Evolutionary conservation across 2,329 filamentous ascomycete species (phyloP), one percentile per base, ranked within the genome.

Genomic region (Madurella mycetomatis): DNA sequence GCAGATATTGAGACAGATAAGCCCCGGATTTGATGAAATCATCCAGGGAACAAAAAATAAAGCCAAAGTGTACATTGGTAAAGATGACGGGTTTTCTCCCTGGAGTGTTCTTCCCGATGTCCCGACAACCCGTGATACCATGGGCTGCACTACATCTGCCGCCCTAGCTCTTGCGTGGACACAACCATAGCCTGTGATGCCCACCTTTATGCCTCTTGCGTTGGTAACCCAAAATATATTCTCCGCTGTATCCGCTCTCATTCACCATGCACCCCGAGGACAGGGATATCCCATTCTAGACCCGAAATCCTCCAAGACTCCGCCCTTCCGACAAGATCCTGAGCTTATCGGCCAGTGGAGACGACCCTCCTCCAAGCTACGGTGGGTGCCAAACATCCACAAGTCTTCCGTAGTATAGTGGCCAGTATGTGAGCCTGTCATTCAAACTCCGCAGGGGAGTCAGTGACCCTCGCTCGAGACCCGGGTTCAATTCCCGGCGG

Each of bases 391-490:
- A 37, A 7, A 50, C 50, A 47, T 30, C 42, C 40, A 50, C 39
- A 50, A n/a, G 9, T 56, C 37, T 53, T 52, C 45, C 37, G 49
- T 56, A 52, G 46, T 47, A 48, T 52, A 56, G 51, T 49, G 49
- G 47, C 53, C 39, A 49, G 42, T 56, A 43, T 53, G 45, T 52
- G 46, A 53, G 49, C 46, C 49, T 49, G 46, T 49, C 39, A 50
- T 37, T 16, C 39, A 12, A 34, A 15, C 47, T 41, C 5, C 15
- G 5, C 5, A 32, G 19, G n/a, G n/a, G 13, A 15, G 34, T 37
- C 9, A 7, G 25, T 31, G 16, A 17, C 43, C 46, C n/a, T 41
- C 47, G 49, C 46, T 53, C 54, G 49, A 56, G 49, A 53, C 47
- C 49, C 50, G 43, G 45, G 47, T 53, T 56, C 41, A 43, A 47